These are phyloP conservation scores for Aethionema arabicum DNA, from an alignment of 345 rosid species.

Conservation along the genomic window DNA sequence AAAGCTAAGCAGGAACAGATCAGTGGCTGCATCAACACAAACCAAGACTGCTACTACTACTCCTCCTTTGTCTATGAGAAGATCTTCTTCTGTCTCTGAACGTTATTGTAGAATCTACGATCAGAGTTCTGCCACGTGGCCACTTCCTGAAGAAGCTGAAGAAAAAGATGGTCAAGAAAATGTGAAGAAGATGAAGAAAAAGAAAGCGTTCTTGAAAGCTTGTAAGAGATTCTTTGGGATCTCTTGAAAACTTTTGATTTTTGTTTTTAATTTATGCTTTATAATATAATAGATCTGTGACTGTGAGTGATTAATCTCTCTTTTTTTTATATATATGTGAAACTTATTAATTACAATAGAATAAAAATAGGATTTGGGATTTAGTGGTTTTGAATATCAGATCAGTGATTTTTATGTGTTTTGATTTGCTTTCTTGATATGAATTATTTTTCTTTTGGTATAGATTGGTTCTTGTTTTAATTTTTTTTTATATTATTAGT, in stretches of 20 bases:
- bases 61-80: constrained; percentile 54
- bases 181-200: constrained; percentile 43
- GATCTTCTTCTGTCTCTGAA: constrained; percentile 81
- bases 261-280: background rate
- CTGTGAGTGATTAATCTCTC: constrained; percentile 1
- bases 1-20: constrained; percentile 57
- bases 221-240: constrained; percentile 76
- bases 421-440: too few species aligned
- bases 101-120: constrained; percentile 79
- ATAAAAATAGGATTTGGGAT: too few species aligned
- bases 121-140: constrained; percentile 49
- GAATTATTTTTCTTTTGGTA: too few species aligned
- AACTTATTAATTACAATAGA: too few species aligned
- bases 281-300: constrained; percentile 21
- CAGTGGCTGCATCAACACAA: constrained; percentile 48
- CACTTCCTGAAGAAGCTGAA: constrained; percentile 43
- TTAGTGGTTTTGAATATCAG: too few species aligned
- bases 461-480: too few species aligned
- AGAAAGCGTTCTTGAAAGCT: constrained; percentile 59
- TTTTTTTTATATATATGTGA: too few species aligned
- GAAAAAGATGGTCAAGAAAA: constrained; percentile 37
- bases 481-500: too few species aligned
- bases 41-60: constrained; percentile 39
- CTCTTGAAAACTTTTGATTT: constrained; percentile 27
- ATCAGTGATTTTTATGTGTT: too few species aligned